phyloP scores from a whole-genome alignment of 495 filamentous ascomycete species.

The Tetracladium setigerum region DNA sequence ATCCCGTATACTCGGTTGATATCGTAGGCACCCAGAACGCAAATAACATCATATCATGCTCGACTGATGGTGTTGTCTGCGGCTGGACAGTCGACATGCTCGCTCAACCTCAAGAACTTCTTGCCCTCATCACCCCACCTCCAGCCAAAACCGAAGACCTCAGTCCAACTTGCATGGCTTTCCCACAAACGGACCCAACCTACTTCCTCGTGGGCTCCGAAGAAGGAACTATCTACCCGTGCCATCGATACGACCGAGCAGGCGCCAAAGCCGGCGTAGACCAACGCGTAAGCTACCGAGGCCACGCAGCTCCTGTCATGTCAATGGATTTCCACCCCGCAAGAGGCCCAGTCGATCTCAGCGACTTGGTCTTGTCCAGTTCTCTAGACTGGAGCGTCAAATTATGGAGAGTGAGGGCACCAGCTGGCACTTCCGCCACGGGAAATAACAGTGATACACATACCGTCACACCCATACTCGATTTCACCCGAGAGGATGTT shows the following conservation, averaged over 20 bases:
- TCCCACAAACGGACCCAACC: conserved; percentile 90
- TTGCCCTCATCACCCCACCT: conserved; percentile 77
- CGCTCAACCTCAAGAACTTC: conserved; percentile 83
- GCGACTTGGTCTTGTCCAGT: conserved; percentile 80
- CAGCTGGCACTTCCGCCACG: conserved; percentile 56
- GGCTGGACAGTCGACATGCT: conserved; percentile 98
- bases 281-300: conserved; percentile 71
- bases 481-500: conserved; percentile 86
- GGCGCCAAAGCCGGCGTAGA: conserved; percentile 95
- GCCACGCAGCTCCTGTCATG: conserved; percentile 92
- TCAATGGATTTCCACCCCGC: conserved; percentile 91
- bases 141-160: conserved; percentile 90
- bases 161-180: conserved; percentile 92
- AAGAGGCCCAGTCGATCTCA: conserved; percentile 85
- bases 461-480: conserved; percentile 64
- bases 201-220: conserved; percentile 97
- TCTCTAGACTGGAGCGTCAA: conserved; percentile 95
- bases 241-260: conserved; percentile 93
- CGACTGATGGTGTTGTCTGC: conserved; percentile 93
- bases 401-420: conserved; percentile 86
- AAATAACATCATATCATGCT: conserved; percentile 93
- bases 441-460: conserved; percentile 31
- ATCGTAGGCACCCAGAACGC: conserved; percentile 98
- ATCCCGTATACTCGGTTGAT: conserved; percentile 91
- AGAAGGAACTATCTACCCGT: conserved; percentile 91